Base-by-base conservation (phyloP, 306 rosid genomes). In the Carpinus fangiana region DNA sequence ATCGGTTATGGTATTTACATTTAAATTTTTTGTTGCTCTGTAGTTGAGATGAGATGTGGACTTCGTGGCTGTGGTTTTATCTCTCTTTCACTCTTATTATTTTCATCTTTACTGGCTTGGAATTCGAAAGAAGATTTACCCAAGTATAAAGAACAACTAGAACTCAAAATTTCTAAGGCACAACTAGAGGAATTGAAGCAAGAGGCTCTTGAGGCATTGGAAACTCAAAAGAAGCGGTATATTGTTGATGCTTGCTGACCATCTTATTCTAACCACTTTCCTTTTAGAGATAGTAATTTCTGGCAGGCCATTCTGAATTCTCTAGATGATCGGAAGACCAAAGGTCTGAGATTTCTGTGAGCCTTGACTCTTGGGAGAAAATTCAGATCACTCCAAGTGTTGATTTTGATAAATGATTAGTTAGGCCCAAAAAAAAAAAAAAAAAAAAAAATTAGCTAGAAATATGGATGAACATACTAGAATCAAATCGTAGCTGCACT, bases 211-310 rank as follows among this genome's bases (percentile, higher is more conserved):
- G 99, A 96, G 86, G 93, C 98, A 20, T 91, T 96, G 97, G 97
- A 96, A 38, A 89, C 97, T 80, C 98, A 91, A 78, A 84, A 78
- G 92, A 93, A 93, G 85, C 83, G 97, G 99, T 96, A 93, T 77
- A 61, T 36, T 73, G 64, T 61, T 12, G 17, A 38, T 64, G 45
- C 70, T 34, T 31, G 46, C 70, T 34, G 47, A 14, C 13, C 41
- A 64, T 14, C 46, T 14, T 34, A 3, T 14, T 64, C 36, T 64
- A 34, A 7, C 41, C 46, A 14, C 23, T 16, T 64, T 64, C 28
- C 28, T 57, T 57, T 21, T 23, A 0, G 23, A n/a, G 64, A 62
- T 14, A 31, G 16, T 62, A 62, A 62, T 62, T 62, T 62, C 43
- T 64, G 23, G 46, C 13, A 0, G 47, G 7, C 70, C 70, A 64